Evolutionary conservation across 2,329 filamentous ascomycete genomes (phyloP).

Genomic region (Ophiocordyceps sinensis): DNA sequence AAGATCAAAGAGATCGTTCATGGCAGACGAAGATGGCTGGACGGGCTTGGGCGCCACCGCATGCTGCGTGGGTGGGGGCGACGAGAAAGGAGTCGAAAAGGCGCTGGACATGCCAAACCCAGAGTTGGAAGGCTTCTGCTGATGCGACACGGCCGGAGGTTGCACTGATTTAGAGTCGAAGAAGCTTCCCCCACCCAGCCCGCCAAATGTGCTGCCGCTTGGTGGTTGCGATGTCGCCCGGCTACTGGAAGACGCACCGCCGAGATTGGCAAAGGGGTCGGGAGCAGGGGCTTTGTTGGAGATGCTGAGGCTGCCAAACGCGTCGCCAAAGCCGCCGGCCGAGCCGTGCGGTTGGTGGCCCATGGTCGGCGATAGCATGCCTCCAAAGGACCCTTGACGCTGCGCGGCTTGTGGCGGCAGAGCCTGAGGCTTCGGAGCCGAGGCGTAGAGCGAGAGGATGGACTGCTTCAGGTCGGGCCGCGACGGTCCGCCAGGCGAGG

Average conservation of each 20-base stretch:
- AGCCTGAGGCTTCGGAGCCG: slow-evolving; percentile 62
- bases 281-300: slow-evolving; percentile 24
- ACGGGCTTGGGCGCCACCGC: slow-evolving; percentile 22
- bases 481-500: slow-evolving; percentile 49
- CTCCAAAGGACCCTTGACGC: slow-evolving; percentile 50
- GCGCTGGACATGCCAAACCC: slow-evolving; percentile 51
- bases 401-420: slow-evolving; percentile 35
- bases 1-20: slow-evolving; percentile 75
- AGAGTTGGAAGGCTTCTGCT: slow-evolving; percentile 38
- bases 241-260: slow-evolving; percentile 19
- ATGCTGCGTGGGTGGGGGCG: slow-evolving; percentile 22
- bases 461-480: slow-evolving; percentile 93
- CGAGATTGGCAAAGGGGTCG: slow-evolving; percentile 49
- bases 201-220: slow-evolving; percentile 29
- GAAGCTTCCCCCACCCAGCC: slow-evolving; percentile 61
- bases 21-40: slow-evolving; percentile 37
- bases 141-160: slow-evolving; percentile 28
- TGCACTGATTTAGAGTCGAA: slow-evolving; percentile 63
- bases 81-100: slow-evolving; percentile 28
- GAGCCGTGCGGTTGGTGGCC: slow-evolving; percentile 34
- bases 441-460: slow-evolving; percentile 87
- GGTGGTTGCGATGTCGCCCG: slow-evolving; percentile 20
- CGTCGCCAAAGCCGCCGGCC: slow-evolving; percentile 60
- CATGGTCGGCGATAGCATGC: slow-evolving; percentile 43
- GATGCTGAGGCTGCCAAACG: slow-evolving; percentile 41